phyloP scores from a whole-genome alignment of 768 basidiomycete genomes.

The Arthromyces matolae region DNA sequence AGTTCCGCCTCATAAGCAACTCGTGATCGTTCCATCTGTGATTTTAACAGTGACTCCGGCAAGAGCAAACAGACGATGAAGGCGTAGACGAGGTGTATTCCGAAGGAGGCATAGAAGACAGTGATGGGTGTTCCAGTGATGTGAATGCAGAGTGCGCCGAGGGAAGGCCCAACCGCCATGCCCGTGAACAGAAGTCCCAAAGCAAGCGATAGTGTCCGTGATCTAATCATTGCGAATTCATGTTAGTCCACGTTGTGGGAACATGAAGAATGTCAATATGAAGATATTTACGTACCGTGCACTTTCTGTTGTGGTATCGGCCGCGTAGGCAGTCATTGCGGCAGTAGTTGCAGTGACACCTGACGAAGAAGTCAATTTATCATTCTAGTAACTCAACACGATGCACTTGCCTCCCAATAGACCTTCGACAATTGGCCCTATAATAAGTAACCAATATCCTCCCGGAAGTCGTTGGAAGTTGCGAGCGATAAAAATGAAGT shows the following conservation, averaged over 20 bases:
- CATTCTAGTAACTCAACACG: constrained; percentile 1
- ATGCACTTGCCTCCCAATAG: constrained; percentile 59
- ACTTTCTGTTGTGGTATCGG: constrained; percentile 58
- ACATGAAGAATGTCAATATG: neutral
- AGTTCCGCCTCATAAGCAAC: constrained; percentile 33
- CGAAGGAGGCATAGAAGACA: constrained; percentile 67
- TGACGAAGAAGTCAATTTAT: constrained; percentile 1
- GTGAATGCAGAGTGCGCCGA: constrained; percentile 65
- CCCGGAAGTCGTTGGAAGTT: constrained; percentile 65
- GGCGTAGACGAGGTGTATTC: constrained; percentile 47
- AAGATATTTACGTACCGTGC: constrained; percentile 39
- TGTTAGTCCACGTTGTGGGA: neutral
- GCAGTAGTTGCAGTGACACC: constrained; percentile 50
- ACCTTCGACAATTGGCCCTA: constrained; percentile 67
- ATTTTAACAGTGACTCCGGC: constrained; percentile 72
- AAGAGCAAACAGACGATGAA: constrained; percentile 53
- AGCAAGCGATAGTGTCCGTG: constrained; percentile 59
- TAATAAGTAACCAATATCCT: constrained; percentile 75
- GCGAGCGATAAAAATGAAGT: constrained; percentile 60
- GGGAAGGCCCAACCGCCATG: constrained; percentile 71
- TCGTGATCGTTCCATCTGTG: constrained; percentile 40
- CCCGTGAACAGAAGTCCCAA: constrained; percentile 71
- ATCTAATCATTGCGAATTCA: constrained; percentile 32
- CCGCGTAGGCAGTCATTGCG: constrained; percentile 60
- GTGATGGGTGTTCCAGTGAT: constrained; percentile 50